A percentile compares a stretch with the other conserved stretches of the same genome.
Evolutionary conservation across 2,329 filamentous ascomycete genomes (phyloP).

Genomic region (Hymenoscyphus repandus): DNA sequence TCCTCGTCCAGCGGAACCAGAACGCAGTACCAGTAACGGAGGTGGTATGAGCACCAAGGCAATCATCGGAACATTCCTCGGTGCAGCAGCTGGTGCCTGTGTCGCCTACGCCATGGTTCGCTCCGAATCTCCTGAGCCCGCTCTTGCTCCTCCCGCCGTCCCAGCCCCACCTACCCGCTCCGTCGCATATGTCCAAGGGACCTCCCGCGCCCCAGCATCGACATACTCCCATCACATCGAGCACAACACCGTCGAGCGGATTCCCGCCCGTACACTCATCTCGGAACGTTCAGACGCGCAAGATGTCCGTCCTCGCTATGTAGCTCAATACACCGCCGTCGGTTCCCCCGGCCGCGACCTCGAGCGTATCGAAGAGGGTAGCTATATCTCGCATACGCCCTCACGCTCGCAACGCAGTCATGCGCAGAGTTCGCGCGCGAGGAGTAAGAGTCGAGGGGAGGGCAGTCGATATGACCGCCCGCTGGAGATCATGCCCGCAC

Average conservation of each 20-base stretch:
- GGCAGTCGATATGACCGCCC: conserved; percentile 8
- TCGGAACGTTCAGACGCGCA: conserved; percentile 3
- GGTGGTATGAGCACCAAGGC: conserved; percentile 51
- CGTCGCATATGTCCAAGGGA: background rate
- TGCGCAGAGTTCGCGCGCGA: background rate
- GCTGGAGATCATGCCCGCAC: conserved; percentile 8
- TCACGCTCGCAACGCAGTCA: background rate
- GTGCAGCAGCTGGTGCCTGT: conserved; percentile 72
- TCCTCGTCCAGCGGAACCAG: background rate
- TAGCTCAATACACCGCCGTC: conserved; percentile 10
- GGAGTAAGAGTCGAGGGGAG: background rate
- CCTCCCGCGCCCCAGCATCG: background rate
- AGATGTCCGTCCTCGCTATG: conserved; percentile 12
- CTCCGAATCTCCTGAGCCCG: conserved; percentile 39
- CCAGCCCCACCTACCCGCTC: background rate
- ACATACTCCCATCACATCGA: background rate
- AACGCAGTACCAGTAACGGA: background rate
- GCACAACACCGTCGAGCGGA: conserved; percentile 10
- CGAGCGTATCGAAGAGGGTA: conserved; percentile 14
- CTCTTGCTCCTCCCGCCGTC: conserved; percentile 1
- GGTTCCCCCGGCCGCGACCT: conserved; percentile 3
- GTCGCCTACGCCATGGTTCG: conserved; percentile 70
- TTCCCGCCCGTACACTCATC: conserved; percentile 14
- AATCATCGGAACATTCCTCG: conserved; percentile 70
- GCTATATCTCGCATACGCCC: conserved; percentile 6